Base-by-base conservation (phyloP, 2,329 filamentous ascomycete species). In the Exophiala alcalophila region DNA sequence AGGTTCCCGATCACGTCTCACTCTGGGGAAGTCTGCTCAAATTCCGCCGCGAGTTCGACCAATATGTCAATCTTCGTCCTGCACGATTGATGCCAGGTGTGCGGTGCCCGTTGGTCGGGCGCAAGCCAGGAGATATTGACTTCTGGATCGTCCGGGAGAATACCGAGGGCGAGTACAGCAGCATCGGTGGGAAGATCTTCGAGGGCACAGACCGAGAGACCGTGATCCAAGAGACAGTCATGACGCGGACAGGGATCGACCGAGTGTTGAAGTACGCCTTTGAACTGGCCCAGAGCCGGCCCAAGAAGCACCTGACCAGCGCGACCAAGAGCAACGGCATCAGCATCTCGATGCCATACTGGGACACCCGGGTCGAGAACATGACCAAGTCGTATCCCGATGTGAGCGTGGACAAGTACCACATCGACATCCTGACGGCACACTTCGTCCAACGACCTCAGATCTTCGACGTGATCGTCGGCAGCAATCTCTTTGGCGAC, bases 281-380 rank as follows among this genome's bases (percentile, higher is more conserved):
- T 81, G 91, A 97, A 74, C 87, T 97, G 67, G 92, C 92, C 58
- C 79, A 92, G 71, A 80, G 86, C 59, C 85, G 95, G 63, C 89
- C 90, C 71, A 86, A 87, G 77, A 90, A 81, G 66, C 92, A 98
- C 84, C 97, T 98, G 81, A 92, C 92, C 68, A 97, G 91, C 65
- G 97, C 97, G 74, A 98, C 97, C 90, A 98, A 98, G 86, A 90
- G 84, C 65, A 92, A 98, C 68, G 92, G 92, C 72, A 86, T 98
- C 52, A 97, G 97, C 82, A 80, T 97, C 59, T 86, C 79, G 69
- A 88, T 85, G 54, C 92, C 84, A 58, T 54, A 52, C 41, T 54
- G 52, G 52, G 52, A 54, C 34, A 42, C 35, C 21, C 33, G 52
- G 14, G 52, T 54, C 21, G 76, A 82, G 58, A 80, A 91, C 50